phyloP scores from a whole-genome alignment of 2,329 filamentous ascomycete genomes.

The Sordariomycetes sp. region DNA sequence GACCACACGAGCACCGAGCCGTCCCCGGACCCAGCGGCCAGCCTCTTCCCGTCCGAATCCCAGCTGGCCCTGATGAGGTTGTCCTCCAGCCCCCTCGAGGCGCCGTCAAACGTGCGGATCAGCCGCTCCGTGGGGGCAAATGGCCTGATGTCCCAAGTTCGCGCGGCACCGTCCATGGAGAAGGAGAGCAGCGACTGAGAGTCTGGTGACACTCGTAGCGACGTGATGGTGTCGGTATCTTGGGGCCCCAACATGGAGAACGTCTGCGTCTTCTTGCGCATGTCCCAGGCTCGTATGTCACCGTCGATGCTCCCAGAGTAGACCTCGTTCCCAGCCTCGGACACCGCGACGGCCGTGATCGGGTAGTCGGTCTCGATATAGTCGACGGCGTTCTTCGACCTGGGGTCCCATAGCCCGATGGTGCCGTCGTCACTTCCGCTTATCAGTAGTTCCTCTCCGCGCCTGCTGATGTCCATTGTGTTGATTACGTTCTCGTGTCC shows the following conservation, averaged over 20 bases:
- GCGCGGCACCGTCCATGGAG: slow-evolving; percentile 85
- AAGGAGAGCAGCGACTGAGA: slow-evolving; percentile 84
- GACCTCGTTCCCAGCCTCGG: slow-evolving; percentile 89
- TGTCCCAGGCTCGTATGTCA: slow-evolving; percentile 93
- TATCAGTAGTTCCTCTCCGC: slow-evolving; percentile 82
- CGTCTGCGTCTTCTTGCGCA: slow-evolving; percentile 79
- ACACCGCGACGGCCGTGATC: slow-evolving; percentile 81
- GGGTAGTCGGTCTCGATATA: slow-evolving; percentile 88
- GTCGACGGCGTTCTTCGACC: slow-evolving; percentile 78
- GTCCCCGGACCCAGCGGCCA: slow-evolving; percentile 83
- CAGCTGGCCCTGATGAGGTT: slow-evolving; percentile 86
- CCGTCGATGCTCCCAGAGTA: slow-evolving; percentile 95
- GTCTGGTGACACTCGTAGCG: slow-evolving; percentile 83
- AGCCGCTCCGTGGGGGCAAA: slow-evolving; percentile 84
- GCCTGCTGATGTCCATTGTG: slow-evolving; percentile 73
- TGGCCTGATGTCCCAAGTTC: slow-evolving; percentile 92
- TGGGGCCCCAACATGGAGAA: slow-evolving; percentile 85
- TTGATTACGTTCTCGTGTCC: slow-evolving; percentile 98
- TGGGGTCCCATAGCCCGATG: slow-evolving; percentile 92
- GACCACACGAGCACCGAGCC: slow-evolving; percentile 91
- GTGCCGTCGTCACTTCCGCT: slow-evolving; percentile 90
- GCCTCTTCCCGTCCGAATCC: slow-evolving; percentile 75
- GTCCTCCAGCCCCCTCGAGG: slow-evolving; percentile 76
- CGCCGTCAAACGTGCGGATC: slow-evolving; percentile 86
- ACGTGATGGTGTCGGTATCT: slow-evolving; percentile 91